Evolutionary conservation across 352 stramenopile species (phyloP).

Genomic region (Phytophthora megakarya): DNA sequence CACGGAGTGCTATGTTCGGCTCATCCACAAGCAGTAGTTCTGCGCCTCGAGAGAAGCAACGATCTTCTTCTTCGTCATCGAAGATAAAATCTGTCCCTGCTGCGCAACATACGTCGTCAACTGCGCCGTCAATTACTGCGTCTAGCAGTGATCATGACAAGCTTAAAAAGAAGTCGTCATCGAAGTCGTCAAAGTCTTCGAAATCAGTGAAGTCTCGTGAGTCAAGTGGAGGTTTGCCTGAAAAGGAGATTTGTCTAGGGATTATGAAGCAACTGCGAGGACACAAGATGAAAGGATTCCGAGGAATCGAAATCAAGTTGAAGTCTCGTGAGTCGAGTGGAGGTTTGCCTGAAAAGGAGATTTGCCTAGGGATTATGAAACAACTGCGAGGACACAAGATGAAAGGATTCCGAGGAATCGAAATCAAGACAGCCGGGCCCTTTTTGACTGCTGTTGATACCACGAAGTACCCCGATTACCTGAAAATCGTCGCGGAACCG

Average conservation of each 20-base stretch:
- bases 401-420: constrained; percentile 81
- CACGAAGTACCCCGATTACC: constrained; percentile 87
- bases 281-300: constrained; percentile 88
- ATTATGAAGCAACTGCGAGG: constrained; percentile 75
- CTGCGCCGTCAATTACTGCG: constrained; percentile 5
- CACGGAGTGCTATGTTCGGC: constrained; percentile 49
- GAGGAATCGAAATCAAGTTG: constrained; percentile 75
- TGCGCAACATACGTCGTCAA: constrained; percentile 17
- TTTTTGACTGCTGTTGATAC: constrained; percentile 87
- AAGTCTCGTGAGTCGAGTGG: constrained; percentile 47
- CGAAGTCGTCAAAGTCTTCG: constrained; percentile 41
- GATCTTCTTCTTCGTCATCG: constrained; percentile 39
- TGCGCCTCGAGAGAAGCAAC: constrained; percentile 47
- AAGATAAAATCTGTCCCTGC: constrained; percentile 26
- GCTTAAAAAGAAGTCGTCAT: constrained; percentile 42
- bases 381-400: constrained; percentile 82
- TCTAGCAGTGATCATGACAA: constrained; percentile 31
- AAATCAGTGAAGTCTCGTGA: constrained; percentile 49
- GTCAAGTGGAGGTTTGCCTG: constrained; percentile 40
- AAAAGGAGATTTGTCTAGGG: constrained; percentile 67
- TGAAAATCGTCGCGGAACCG: constrained; percentile 77
- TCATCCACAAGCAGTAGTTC: constrained; percentile 31
- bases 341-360: constrained; percentile 64
- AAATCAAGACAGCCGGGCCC: constrained; percentile 78
- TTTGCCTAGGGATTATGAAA: constrained; percentile 74